These are phyloP conservation scores for Xylaria sp. DNA, from an alignment of 2,329 filamentous ascomycete species.

Conservation along the genomic window DNA sequence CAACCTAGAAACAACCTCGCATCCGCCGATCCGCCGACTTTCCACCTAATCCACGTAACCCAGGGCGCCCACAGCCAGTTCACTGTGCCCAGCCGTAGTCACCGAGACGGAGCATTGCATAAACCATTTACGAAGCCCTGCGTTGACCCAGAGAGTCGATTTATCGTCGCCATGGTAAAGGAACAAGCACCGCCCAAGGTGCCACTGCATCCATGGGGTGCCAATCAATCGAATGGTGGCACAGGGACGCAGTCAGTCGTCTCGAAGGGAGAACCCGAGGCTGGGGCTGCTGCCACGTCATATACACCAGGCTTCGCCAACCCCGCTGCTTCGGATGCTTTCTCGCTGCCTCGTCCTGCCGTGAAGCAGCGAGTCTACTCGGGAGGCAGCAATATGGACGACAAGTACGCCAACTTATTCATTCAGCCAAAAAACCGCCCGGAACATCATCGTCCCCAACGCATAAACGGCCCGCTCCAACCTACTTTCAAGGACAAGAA, in stretches of 20 bases:
- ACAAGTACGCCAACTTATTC: constrained; percentile 64
- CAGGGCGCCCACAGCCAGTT: constrained; percentile 10
- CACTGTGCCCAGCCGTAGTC: neutral
- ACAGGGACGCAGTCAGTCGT: constrained; percentile 16
- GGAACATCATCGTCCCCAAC: constrained; percentile 65
- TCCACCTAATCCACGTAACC: constrained; percentile 18
- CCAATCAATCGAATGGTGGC: constrained; percentile 42
- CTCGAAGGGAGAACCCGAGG: constrained; percentile 12
- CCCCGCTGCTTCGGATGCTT: constrained; percentile 14
- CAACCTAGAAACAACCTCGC: constrained; percentile 48
- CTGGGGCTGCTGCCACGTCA: constrained; percentile 7
- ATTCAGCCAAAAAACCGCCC: constrained; percentile 64
- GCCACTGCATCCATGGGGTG: constrained; percentile 53
- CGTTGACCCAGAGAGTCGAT: constrained; percentile 25
- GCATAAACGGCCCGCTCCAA: constrained; percentile 58
- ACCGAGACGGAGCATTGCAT: neutral
- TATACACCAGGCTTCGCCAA: constrained; percentile 34
- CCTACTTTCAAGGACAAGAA: constrained; percentile 60
- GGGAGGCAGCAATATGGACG: constrained; percentile 53
- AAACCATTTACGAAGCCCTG: constrained; percentile 1
- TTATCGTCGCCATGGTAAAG: constrained; percentile 55
- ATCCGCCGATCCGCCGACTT: constrained; percentile 40
- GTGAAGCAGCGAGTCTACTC: constrained; percentile 44
- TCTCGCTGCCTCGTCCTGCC: constrained; percentile 38
- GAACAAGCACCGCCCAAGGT: constrained; percentile 59